These are phyloP conservation scores for Fonsecaea pedrosoi DNA, from an alignment of 2,329 filamentous ascomycete species.

Conservation along the genomic window DNA sequence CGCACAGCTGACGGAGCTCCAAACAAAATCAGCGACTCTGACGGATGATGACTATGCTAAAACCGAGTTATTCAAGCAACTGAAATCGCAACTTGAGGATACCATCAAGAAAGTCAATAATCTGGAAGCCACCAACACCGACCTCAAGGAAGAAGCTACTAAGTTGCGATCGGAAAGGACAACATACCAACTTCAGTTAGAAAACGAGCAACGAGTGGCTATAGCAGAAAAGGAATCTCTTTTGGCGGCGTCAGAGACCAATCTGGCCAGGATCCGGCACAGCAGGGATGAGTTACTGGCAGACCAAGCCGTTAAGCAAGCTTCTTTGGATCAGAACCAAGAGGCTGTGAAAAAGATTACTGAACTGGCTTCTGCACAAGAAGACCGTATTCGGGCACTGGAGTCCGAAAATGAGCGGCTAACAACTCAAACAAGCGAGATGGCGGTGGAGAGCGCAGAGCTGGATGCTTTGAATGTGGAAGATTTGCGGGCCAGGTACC, in stretches of 20 bases:
- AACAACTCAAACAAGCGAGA: constrained; percentile 42
- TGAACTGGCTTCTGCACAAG: constrained; percentile 78
- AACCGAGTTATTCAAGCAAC: constrained; percentile 90
- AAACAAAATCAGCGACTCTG: constrained; percentile 64
- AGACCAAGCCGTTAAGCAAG: constrained; percentile 79
- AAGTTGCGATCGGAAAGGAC: constrained; percentile 85
- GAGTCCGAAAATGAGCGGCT: constrained; percentile 83
- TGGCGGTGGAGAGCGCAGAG: constrained; percentile 35
- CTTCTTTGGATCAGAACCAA: constrained; percentile 77
- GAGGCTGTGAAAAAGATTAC: constrained; percentile 74
- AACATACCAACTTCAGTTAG: constrained; percentile 78
- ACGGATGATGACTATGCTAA: constrained; percentile 93
- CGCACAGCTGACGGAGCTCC: constrained; percentile 79
- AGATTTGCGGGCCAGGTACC: constrained; percentile 75
- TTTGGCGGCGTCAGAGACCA: constrained; percentile 78
- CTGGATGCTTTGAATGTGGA: constrained; percentile 63
- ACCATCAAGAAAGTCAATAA: constrained; percentile 91
- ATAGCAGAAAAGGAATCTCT: constrained; percentile 82
- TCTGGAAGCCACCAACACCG: constrained; percentile 84
- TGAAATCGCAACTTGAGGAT: constrained; percentile 90
- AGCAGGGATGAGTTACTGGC: constrained; percentile 84
- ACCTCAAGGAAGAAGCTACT: constrained; percentile 82
- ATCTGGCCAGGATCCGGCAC: constrained; percentile 83
- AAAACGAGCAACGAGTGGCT: constrained; percentile 76
- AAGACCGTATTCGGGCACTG: constrained; percentile 78